Percentiles rank a stretch among this genome's conserved stretches.
Conservation (phyloP, 2,329 filamentous ascomycete genomes). For the Orbilia ellipsospora region DNA sequence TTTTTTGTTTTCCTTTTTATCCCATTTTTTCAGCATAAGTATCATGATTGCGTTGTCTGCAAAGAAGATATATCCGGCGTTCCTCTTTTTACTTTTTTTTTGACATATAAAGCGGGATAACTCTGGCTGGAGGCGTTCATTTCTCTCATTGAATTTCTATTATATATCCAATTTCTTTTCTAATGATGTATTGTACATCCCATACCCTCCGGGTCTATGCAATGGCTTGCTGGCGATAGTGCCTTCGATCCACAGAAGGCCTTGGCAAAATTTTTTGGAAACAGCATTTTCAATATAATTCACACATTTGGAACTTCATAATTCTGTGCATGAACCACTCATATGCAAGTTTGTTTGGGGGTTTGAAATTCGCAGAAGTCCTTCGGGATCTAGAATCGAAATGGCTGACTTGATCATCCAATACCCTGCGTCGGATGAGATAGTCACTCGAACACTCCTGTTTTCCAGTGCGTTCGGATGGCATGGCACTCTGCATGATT, state of each 20-base stretch:
- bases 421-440: background rate
- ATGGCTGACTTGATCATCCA: slow-evolving; percentile 18
- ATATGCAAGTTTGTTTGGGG: no score
- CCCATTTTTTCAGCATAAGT: slow-evolving; percentile 43
- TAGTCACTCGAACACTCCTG: background rate
- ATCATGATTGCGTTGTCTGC: slow-evolving; percentile 52
- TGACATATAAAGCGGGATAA: slow-evolving; percentile 32
- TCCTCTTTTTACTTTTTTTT: slow-evolving; percentile 17
- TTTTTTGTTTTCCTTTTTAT: slow-evolving; percentile 12
- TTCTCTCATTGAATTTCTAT: slow-evolving; percentile 1
- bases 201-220: background rate
- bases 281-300: background rate
- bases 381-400: slow-evolving; percentile 33
- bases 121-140: slow-evolving; percentile 23
- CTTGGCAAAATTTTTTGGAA: background rate
- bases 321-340: no score
- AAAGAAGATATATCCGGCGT: slow-evolving; percentile 54
- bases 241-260: background rate
- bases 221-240: slow-evolving; percentile 1
- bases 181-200: slow-evolving; percentile 53
- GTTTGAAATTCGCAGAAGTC: no score
- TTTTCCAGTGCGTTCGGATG: slow-evolving; percentile 33
- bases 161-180: slow-evolving; percentile 19
- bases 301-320: no score
- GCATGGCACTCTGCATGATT: slow-evolving; percentile 28